Base-by-base conservation (phyloP, 31 red algal genomes). In the Endocladia muricata region DNA sequence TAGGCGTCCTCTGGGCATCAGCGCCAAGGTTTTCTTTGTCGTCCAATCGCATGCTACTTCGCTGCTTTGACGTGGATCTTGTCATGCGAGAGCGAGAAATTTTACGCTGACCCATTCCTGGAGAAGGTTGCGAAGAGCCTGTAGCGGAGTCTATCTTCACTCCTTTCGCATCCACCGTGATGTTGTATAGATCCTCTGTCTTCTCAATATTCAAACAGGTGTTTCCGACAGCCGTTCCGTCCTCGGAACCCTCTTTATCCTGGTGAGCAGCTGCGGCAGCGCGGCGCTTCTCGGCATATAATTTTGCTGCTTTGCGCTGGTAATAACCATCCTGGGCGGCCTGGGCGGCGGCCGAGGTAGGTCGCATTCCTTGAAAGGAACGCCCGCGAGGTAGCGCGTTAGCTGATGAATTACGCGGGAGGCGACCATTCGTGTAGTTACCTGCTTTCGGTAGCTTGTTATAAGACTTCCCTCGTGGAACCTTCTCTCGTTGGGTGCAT, bases 291-390 rank as follows among this genome's bases (percentile, higher is more conserved):
- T 83, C 80, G 38, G 67, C 65, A 22, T 72, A 72, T 34, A 71
- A 23, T 69, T 83, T 83, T 23, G 80, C 80, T 32, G 80, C 80
- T 57, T 83, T 83, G 34, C 80, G 29, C 22, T 69, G 64, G 51
- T 70, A 83, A 54, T 83, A 83, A 21, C 80, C 80, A 25, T 73
- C 48, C 56, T 74, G 67, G 38, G 80, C 80, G 9, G 80, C 80
- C 35, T 73, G 66, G 17, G 80, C 80, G 31, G 80, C 80, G 28
- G 80, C 37, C 8, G 67, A 73, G 3, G 66, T 36, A 34, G 78
- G 78, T 22, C 55, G 55, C 6, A 58, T 13, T 5, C 55, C 55
- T 15, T 58, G 55, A 28, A 58, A 58, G 32, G 25, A 28, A 13
- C 55, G 55, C 25, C 55, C 55, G 6, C 55, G 25, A 28, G 55